phyloP scores from a whole-genome alignment of 257 asterid species.

The Gentiana straminea region DNA sequence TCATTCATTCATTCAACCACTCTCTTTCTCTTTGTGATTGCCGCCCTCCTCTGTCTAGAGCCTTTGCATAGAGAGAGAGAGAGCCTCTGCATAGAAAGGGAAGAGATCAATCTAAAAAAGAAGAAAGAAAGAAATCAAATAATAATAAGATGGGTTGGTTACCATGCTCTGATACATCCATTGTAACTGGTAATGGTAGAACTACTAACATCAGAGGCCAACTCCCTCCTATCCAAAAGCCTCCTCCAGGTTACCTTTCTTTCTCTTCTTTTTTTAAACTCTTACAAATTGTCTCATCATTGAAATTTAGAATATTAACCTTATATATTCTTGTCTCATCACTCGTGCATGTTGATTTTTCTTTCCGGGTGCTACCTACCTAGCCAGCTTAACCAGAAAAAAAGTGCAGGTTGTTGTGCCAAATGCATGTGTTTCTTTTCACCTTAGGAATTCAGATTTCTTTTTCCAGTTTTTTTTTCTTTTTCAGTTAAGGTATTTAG shows the following conservation, averaged over 20 bases:
- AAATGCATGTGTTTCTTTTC: too few species aligned
- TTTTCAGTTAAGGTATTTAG: too few species aligned
- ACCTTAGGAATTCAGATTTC: too few species aligned
- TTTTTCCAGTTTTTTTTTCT: too few species aligned
- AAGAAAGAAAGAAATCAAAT: neutral
- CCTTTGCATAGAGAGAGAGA: neutral
- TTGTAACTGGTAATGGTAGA: slow-evolving; percentile 11
- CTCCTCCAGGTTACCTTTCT: slow-evolving; percentile 1
- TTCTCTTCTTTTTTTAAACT: slow-evolving; percentile 3
- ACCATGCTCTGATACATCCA: slow-evolving; percentile 16
- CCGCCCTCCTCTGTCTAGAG: neutral
- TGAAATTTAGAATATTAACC: neutral
- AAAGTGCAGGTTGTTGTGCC: too few species aligned
- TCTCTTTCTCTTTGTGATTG: neutral
- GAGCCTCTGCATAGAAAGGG: too few species aligned
- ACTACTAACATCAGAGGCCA: slow-evolving; percentile 11
- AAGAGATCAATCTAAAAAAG: too few species aligned
- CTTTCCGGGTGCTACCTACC: too few species aligned
- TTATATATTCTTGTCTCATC: neutral
- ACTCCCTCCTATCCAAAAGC: slow-evolving; percentile 7
- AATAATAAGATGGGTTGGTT: slow-evolving; percentile 18
- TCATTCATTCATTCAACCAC: neutral
- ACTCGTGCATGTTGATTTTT: neutral
- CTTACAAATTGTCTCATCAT: too few species aligned
- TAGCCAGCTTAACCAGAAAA: too few species aligned